phyloP scores from a whole-genome alignment of 768 basidiomycete genomes.

The Imleria badia region DNA sequence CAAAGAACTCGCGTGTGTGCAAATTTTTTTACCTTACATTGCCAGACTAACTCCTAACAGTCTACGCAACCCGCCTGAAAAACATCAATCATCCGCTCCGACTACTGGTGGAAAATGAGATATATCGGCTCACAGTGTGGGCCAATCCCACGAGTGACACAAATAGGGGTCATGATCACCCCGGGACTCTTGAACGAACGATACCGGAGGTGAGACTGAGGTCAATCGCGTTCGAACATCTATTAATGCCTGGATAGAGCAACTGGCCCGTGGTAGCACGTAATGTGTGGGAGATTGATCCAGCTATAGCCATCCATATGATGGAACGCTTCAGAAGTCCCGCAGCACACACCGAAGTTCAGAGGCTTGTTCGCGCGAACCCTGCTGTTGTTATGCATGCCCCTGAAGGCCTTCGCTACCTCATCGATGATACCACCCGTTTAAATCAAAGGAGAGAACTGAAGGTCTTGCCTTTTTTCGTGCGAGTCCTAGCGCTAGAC shows the following conservation, averaged over 20 bases:
- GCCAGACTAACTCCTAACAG: slow-evolving; percentile 32
- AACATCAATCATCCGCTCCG: slow-evolving; percentile 73
- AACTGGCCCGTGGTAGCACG: slow-evolving; percentile 69
- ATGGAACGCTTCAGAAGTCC: slow-evolving; percentile 84
- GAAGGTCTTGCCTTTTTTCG: slow-evolving; percentile 51
- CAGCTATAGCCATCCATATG: slow-evolving; percentile 79
- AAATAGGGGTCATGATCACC: slow-evolving; percentile 63
- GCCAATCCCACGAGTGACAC: slow-evolving; percentile 79
- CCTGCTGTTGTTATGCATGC: slow-evolving; percentile 68
- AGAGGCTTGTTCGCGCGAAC: slow-evolving; percentile 68
- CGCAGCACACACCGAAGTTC: slow-evolving; percentile 68
- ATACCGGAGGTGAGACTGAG: slow-evolving; percentile 55
- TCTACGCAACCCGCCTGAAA: slow-evolving; percentile 60
- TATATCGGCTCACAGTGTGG: slow-evolving; percentile 86
- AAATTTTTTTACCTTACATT: neutral
- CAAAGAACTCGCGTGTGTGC: slow-evolving; percentile 42
- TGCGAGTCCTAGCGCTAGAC: neutral
- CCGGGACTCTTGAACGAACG: slow-evolving; percentile 54
- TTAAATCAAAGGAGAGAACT: slow-evolving; percentile 60
- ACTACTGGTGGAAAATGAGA: slow-evolving; percentile 87
- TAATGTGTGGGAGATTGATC: slow-evolving; percentile 79
- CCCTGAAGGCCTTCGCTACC: slow-evolving; percentile 77
- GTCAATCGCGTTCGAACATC: neutral
- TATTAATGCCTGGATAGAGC: slow-evolving; percentile 36
- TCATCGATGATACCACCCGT: slow-evolving; percentile 74